phyloP scores from a whole-genome alignment of 495 filamentous ascomycete species.

The Podospora tetraspora region DNA sequence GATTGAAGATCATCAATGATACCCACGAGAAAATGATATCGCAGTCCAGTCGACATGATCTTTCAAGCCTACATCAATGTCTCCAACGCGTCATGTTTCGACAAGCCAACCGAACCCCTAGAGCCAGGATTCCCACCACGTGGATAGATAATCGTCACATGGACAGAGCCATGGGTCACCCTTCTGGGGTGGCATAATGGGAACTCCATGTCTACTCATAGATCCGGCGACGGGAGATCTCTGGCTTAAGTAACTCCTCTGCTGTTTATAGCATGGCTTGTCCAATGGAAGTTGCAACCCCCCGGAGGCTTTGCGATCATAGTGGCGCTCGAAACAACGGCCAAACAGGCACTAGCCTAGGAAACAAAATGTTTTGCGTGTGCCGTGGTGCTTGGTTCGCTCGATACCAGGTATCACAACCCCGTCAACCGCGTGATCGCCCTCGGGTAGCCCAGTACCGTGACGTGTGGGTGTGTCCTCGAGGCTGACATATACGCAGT shows the following conservation, averaged over 20 bases:
- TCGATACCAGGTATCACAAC: constrained; percentile 15
- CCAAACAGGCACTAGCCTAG: background rate
- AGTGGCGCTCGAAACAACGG: constrained; percentile 3
- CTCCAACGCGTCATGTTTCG: constrained; percentile 4
- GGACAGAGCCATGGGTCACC: background rate
- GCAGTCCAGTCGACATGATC: constrained; percentile 1
- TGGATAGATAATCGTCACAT: background rate
- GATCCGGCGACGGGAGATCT: background rate
- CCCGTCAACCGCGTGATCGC: constrained; percentile 11
- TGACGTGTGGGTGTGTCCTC: background rate
- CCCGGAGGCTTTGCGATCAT: background rate
- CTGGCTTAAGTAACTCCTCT: background rate
- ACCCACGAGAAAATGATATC: constrained; percentile 5
- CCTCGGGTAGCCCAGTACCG: constrained; percentile 11
- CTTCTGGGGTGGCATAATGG: background rate
- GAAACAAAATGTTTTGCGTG: constrained; percentile 13
- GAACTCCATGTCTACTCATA: background rate
- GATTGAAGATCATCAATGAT: constrained; percentile 19
- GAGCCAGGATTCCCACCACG: background rate
- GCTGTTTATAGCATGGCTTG: constrained; percentile 7
- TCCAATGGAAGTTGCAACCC: background rate
- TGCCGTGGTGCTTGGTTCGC: background rate
- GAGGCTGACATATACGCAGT: background rate
- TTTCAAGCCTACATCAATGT: background rate
- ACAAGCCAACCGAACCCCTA: background rate